phyloP scores from a whole-genome alignment of 306 rosid species.

The Vigna unguiculata region DNA sequence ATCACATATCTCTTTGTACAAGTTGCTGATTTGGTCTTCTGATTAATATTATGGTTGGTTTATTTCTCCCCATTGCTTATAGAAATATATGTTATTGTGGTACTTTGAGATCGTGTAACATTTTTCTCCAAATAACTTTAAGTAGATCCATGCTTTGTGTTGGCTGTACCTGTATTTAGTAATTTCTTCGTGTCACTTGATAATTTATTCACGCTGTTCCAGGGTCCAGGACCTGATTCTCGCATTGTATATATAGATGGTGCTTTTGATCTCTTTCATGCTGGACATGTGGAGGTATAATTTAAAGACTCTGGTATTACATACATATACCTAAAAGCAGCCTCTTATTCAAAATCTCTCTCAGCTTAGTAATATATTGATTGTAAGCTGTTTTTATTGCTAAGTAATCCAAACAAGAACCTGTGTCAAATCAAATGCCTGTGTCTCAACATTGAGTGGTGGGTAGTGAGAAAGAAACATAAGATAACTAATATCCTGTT shows the following conservation, averaged over 20 bases:
- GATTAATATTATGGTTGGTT: conserved; percentile 1
- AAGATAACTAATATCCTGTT: background rate
- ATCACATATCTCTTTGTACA: conserved; percentile 6
- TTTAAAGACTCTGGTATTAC: conserved; percentile 18
- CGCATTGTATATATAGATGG: conserved; percentile 96
- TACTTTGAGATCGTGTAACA: background rate
- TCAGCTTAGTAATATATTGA: conserved; percentile 12
- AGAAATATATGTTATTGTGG: conserved; percentile 14
- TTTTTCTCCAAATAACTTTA: conserved; percentile 2
- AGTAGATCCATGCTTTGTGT: conserved; percentile 28
- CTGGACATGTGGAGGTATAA: conserved; percentile 95
- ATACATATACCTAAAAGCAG: background rate
- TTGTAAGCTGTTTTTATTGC: conserved; percentile 9
- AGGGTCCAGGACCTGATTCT: conserved; percentile 98
- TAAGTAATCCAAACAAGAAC: conserved; percentile 18
- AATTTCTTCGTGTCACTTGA: conserved; percentile 11
- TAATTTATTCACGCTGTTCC: conserved; percentile 38
- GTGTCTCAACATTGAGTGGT: background rate
- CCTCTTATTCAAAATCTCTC: background rate
- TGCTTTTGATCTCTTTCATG: conserved; percentile 99
- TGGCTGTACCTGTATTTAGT: background rate
- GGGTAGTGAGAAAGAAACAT: conserved; percentile 5
- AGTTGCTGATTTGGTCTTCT: conserved; percentile 18
- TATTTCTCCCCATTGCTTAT: conserved; percentile 24
- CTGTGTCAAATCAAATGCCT: conserved; percentile 34